Evolutionary conservation across 2,329 filamentous ascomycete species (phyloP), one percentile per base, ranked within the genome.

Genomic region (Ceratocystis albifundus): DNA sequence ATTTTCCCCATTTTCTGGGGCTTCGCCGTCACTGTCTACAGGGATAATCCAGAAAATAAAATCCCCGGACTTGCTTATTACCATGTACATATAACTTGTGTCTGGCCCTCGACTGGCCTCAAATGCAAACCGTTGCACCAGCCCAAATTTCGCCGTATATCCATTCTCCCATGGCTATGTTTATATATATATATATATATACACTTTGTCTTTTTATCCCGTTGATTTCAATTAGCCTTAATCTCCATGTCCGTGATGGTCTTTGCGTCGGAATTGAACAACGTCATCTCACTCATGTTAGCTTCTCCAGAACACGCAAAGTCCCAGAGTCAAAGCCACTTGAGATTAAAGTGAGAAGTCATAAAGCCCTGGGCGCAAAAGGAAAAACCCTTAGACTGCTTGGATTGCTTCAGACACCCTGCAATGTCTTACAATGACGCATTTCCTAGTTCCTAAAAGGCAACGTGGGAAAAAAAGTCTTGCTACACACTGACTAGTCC

Each of bases 391-490:
- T 55, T 55, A 55, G 50, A 55, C 10, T 28, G 50, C 50, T 55
- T 55, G 12, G 50, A 55, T 12, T 28, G 50, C 50, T 25, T 55
- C 50, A 55, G 3, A 28, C 22, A 15, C 50, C 50, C 50, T 55
- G 50, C 20, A 22, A 55, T 55, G 50, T 55, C 50, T 55, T 55
- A 55, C 50, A 55, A 55, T 55, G 50, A 55, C 50, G 50, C 22
- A 25, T 22, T 22, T 12, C 50, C 50, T 5, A 15, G 20, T 15
- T 28, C n/a, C 50, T 2, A 15, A 15, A 55, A 30, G 28, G 50
- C 17, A 55, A 55, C 50, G 22, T 55, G 15, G 10, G 30, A 55
- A 55, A 55, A 55, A 55, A 55, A 55, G 50, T 55, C n/a, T 55
- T 15, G 5, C 12, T 22, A 55, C 50, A 55, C 20, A 10, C 50